phyloP scores from a whole-genome alignment of 306 rosid species.

The Rubus idaeus region DNA sequence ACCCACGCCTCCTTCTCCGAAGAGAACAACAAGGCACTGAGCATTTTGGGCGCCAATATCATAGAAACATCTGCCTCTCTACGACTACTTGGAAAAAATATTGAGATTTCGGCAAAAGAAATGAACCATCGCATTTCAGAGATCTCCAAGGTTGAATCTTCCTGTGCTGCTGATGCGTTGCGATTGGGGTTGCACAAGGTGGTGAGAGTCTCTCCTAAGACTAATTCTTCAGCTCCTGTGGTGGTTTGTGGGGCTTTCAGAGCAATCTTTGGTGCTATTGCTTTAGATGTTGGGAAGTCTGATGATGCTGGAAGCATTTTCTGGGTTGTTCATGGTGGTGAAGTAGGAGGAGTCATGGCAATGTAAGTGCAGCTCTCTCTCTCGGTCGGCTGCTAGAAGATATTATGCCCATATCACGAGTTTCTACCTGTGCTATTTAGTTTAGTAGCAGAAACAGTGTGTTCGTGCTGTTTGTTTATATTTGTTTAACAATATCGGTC shows the following conservation, averaged over 20 bases:
- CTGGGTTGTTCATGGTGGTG: conserved; percentile 50
- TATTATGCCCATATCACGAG: background rate
- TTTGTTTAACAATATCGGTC: background rate
- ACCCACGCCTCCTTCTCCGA: conserved; percentile 80
- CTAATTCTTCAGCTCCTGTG: conserved; percentile 50
- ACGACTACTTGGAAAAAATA: conserved; percentile 34
- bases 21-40: conserved; percentile 71
- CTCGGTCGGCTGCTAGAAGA: background rate
- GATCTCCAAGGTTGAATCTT: conserved; percentile 44
- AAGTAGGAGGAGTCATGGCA: conserved; percentile 28
- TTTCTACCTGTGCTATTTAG: background rate
- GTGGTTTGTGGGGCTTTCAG: conserved; percentile 75
- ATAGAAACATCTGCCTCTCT: conserved; percentile 47
- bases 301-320: conserved; percentile 57
- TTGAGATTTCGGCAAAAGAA: conserved; percentile 51
- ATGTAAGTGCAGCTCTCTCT: conserved; percentile 17
- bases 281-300: conserved; percentile 45
- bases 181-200: conserved; percentile 53
- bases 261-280: conserved; percentile 68
- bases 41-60: conserved; percentile 48
- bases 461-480: background rate
- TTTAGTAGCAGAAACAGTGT: background rate
- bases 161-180: conserved; percentile 49
- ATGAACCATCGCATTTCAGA: conserved; percentile 42
- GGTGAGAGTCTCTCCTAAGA: conserved; percentile 62